A percentile compares a stretch with the other conserved stretches of the same genome.
phyloP scores from a whole-genome alignment of 1,284 basidiomycete species.

The Ceratobasidium sp. region DNA sequence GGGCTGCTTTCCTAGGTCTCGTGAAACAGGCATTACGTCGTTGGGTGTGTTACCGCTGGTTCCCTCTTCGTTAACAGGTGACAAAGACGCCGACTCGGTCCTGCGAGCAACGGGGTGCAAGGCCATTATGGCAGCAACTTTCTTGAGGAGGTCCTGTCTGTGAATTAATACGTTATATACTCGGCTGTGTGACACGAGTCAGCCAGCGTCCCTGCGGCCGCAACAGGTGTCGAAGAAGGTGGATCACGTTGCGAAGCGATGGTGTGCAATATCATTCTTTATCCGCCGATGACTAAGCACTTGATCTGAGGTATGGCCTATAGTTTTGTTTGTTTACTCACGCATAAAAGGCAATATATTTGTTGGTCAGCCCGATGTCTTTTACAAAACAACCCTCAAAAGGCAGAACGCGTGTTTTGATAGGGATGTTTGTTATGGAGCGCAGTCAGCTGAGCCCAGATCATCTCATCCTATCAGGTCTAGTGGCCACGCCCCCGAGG shows the following conservation, averaged over 20 bases:
- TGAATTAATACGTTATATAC: slow-evolving; percentile 8
- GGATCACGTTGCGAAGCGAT: slow-evolving; percentile 1
- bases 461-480: too few species aligned
- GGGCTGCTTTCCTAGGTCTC: slow-evolving; percentile 14
- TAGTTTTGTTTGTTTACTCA: neutral
- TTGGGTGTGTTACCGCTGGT: neutral
- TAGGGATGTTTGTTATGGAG: neutral
- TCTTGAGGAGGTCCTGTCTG: neutral
- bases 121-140: slow-evolving; percentile 22
- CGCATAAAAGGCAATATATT: neutral
- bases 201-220: slow-evolving; percentile 6
- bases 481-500: too few species aligned
- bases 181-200: slow-evolving; percentile 12
- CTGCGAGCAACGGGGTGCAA: slow-evolving; percentile 17
- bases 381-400: neutral
- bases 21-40: slow-evolving; percentile 1
- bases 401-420: neutral
- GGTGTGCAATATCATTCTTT: slow-evolving; percentile 11
- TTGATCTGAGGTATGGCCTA: slow-evolving; percentile 1
- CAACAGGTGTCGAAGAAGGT: slow-evolving; percentile 2
- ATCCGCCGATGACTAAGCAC: neutral
- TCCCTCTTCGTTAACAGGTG: slow-evolving; percentile 32
- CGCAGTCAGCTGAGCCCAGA: neutral
- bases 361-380: neutral
- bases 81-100: slow-evolving; percentile 25